phyloP scores from a whole-genome alignment of 345 rosid species.

The Kernera saxatilis region DNA sequence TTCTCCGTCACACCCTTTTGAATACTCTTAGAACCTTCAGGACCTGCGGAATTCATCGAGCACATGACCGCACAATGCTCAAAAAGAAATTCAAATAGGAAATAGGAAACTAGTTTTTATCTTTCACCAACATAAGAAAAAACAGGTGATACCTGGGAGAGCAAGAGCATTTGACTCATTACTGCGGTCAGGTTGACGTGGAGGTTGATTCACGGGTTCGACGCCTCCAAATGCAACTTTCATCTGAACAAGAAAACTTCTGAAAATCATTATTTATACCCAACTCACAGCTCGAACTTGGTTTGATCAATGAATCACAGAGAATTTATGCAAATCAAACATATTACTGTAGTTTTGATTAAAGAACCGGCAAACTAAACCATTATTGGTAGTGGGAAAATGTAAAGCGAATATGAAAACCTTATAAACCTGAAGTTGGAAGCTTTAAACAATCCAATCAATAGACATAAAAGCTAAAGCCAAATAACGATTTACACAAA shows the following conservation, averaged over 20 bases:
- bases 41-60: conserved; percentile 41
- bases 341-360: background rate
- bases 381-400: background rate
- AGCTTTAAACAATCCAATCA: background rate
- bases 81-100: background rate
- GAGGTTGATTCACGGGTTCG: conserved; percentile 36
- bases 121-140: background rate
- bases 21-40: conserved; percentile 49
- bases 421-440: background rate
- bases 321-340: background rate
- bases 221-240: conserved; percentile 57
- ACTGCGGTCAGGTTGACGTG: conserved; percentile 34
- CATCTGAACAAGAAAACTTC: conserved; percentile 37
- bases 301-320: background rate
- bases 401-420: background rate
- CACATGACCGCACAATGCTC: background rate
- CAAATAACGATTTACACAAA: background rate
- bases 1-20: conserved; percentile 51
- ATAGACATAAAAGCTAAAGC: background rate
- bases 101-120: background rate
- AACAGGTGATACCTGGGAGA: conserved; percentile 49
- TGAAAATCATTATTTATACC: background rate
- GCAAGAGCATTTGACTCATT: conserved; percentile 56
- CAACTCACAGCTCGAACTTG: background rate
- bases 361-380: background rate